Evolutionary conservation across 352 stramenopile genomes (phyloP).

Genomic region (Globisporangium barbulae): DNA sequence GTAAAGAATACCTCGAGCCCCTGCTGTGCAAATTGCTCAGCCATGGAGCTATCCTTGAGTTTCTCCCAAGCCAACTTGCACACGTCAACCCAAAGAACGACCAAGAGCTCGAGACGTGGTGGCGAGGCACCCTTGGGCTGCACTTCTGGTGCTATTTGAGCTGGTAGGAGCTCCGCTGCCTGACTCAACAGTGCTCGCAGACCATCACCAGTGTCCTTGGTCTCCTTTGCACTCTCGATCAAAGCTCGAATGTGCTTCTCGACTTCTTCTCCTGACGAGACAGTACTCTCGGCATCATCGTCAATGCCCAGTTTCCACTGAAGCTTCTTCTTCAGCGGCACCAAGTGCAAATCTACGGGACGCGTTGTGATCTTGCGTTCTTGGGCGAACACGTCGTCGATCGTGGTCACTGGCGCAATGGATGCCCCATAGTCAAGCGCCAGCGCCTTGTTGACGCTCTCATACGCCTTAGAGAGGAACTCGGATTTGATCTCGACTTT

Average conservation of each 20-base stretch:
- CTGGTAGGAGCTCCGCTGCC: neutral
- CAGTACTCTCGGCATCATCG: slow-evolving; percentile 23
- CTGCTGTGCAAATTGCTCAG: slow-evolving; percentile 25
- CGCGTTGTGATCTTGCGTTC: slow-evolving; percentile 35
- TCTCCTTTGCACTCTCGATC: slow-evolving; percentile 74
- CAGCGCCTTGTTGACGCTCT: slow-evolving; percentile 57
- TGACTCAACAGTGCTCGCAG: neutral
- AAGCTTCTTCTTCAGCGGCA: slow-evolving; percentile 58
- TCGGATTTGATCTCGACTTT: slow-evolving; percentile 86
- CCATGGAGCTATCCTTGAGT: slow-evolving; percentile 30
- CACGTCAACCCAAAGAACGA: slow-evolving; percentile 49
- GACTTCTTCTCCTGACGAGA: neutral
- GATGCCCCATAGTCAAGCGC: slow-evolving; percentile 54
- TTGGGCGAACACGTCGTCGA: slow-evolving; percentile 27
- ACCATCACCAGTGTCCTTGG: slow-evolving; percentile 29
- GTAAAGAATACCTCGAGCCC: slow-evolving; percentile 43
- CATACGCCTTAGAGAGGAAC: slow-evolving; percentile 80
- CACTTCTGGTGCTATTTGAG: neutral
- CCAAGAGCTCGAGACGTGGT: slow-evolving; percentile 22
- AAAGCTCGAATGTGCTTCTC: slow-evolving; percentile 51
- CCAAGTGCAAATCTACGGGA: slow-evolving; percentile 65
- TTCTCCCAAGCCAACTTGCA: slow-evolving; percentile 40
- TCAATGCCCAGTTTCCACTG: slow-evolving; percentile 58
- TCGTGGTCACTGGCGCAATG: slow-evolving; percentile 20
- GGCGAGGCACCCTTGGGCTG: neutral